Percentiles rank a stretch among this genome's conserved stretches.
phyloP scores from a whole-genome alignment of 1,284 basidiomycete species.

The Pseudozyma hubeiensis region DNA sequence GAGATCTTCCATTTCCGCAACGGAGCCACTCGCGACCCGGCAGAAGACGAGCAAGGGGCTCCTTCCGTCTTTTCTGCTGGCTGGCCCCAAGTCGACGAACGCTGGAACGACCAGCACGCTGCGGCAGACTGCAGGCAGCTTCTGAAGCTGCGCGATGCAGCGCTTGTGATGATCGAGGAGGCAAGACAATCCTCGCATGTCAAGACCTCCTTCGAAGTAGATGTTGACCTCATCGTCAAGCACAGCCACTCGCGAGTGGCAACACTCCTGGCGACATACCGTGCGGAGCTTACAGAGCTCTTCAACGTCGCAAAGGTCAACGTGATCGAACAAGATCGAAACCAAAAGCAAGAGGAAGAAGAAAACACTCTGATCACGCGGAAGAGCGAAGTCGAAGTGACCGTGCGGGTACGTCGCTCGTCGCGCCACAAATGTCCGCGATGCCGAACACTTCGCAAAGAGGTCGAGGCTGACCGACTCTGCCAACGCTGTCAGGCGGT shows the following conservation, averaged over 20 bases:
- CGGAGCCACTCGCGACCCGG: constrained; percentile 53
- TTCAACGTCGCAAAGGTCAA: constrained; percentile 57
- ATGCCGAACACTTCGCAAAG: constrained; percentile 49
- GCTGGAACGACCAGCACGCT: constrained; percentile 33
- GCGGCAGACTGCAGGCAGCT: constrained; percentile 25
- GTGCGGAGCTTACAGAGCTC: constrained; percentile 40
- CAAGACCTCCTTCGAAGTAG: constrained; percentile 53
- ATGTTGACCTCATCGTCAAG: constrained; percentile 34
- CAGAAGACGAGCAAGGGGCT: constrained; percentile 14
- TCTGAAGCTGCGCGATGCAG: constrained; percentile 40
- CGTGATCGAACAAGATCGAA: constrained; percentile 11
- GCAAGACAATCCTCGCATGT: constrained; percentile 42
- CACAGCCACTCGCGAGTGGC: constrained; percentile 2
- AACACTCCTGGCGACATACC: constrained; percentile 1
- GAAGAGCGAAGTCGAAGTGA: constrained; percentile 12
- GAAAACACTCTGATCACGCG: neutral
- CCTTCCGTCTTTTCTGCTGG: constrained; percentile 56
- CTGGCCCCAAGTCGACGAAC: constrained; percentile 47
- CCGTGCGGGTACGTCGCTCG: constrained; percentile 40
- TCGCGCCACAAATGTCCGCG: constrained; percentile 56
- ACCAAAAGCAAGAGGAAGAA: neutral
- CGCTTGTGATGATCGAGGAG: constrained; percentile 47
- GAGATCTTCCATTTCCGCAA: constrained; percentile 78
- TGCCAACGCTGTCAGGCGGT: constrained; percentile 37
- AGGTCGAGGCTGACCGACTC: constrained; percentile 28